phyloP scores from a whole-genome alignment of 2,329 filamentous ascomycete species.

The Herpotrichia juniperi region DNA sequence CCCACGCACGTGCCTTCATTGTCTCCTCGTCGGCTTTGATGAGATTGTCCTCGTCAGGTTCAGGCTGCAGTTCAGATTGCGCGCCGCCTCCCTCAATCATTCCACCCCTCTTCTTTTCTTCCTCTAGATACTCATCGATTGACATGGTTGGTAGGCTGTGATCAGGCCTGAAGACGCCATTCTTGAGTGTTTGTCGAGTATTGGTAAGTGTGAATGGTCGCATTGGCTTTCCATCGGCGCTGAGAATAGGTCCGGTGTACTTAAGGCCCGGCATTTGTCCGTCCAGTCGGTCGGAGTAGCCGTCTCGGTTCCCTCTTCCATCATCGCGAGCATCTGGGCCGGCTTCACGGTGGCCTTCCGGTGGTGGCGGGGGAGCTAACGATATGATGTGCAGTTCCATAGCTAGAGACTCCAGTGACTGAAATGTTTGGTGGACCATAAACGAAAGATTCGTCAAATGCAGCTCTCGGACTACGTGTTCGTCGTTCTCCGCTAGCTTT shows the following conservation, averaged over 20 bases:
- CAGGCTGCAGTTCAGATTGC: slow-evolving; percentile 68
- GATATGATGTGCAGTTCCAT: slow-evolving; percentile 85
- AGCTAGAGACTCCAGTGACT: slow-evolving; percentile 83
- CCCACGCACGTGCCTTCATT: slow-evolving; percentile 93
- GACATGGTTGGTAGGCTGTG: slow-evolving; percentile 97
- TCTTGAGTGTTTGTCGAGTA: slow-evolving; percentile 74
- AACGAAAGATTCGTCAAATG: slow-evolving; percentile 78
- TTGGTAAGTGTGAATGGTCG: slow-evolving; percentile 88
- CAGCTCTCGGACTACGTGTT: slow-evolving; percentile 79
- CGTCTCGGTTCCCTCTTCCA: slow-evolving; percentile 52
- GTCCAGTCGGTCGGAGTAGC: slow-evolving; percentile 79
- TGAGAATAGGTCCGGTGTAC: slow-evolving; percentile 74
- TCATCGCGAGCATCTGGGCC: slow-evolving; percentile 55
- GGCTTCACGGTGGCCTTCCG: slow-evolving; percentile 45
- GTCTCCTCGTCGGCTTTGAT: slow-evolving; percentile 89
- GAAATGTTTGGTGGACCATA: slow-evolving; percentile 79
- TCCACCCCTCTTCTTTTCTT: slow-evolving; percentile 81
- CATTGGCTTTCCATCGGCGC: slow-evolving; percentile 79
- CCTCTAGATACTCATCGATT: slow-evolving; percentile 96
- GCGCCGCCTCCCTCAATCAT: slow-evolving; percentile 92
- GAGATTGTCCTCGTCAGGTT: slow-evolving; percentile 87
- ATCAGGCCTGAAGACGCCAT: slow-evolving; percentile 85
- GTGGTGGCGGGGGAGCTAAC: slow-evolving; percentile 65
- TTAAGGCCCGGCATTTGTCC: slow-evolving; percentile 47
- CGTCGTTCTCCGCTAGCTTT: slow-evolving; percentile 72